phyloP scores from a whole-genome alignment of 148 eudicot genomes.

The Camellia sinensis region DNA sequence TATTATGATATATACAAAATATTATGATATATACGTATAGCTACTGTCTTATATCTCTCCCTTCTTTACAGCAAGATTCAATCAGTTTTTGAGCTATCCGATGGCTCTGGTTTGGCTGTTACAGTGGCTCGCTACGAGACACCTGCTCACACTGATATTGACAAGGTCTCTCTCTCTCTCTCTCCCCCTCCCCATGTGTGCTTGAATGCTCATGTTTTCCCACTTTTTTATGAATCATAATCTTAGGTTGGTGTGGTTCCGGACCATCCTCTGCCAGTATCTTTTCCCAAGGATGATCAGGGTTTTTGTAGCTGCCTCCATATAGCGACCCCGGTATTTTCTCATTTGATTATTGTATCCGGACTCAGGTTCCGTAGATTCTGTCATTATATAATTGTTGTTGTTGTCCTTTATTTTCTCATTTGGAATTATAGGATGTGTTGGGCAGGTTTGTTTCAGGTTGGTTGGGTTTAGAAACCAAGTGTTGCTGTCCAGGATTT shows the following conservation, averaged over 20 bases:
- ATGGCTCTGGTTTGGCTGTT: constrained; percentile 97
- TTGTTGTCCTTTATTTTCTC: too few species aligned
- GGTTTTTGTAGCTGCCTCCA: constrained; percentile 79
- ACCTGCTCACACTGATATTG: constrained; percentile 93
- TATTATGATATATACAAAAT: background rate
- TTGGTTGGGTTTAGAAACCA: too few species aligned
- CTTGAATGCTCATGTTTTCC: background rate
- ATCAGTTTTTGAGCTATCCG: constrained; percentile 93
- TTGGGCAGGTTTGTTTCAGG: too few species aligned
- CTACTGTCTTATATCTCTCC: background rate
- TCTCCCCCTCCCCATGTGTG: background rate
- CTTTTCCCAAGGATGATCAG: constrained; percentile 79
- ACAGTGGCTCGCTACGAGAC: constrained; percentile 99
- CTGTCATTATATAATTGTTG: too few species aligned
- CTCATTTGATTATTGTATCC: too few species aligned
- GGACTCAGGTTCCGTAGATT: too few species aligned
- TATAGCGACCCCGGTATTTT: too few species aligned
- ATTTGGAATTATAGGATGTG: too few species aligned
- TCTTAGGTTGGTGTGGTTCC: constrained; percentile 87
- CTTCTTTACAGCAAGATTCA: constrained; percentile 71
- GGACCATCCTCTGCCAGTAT: constrained; percentile 81
- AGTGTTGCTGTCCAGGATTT: too few species aligned
- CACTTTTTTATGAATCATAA: background rate
- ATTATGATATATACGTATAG: too few species aligned
- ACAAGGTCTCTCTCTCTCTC: constrained; percentile 50